Evolutionary conservation across 805 yeast species (phyloP).

Genomic region (Torulaspora quercuum): DNA sequence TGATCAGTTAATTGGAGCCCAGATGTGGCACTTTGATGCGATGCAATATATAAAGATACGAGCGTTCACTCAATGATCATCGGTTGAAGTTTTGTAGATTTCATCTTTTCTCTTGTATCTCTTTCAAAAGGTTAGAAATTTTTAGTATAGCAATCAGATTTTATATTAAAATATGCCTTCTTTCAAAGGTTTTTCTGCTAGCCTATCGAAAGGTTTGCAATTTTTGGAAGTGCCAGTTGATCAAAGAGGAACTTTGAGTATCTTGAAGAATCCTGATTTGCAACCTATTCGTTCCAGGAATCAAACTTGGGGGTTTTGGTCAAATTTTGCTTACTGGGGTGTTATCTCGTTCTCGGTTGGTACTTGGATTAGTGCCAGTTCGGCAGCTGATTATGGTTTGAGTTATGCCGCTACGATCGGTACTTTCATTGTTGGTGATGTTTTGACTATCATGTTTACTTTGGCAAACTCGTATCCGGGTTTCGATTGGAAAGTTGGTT

Average conservation of each 20-base stretch:
- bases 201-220: constrained; percentile 13
- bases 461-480: constrained; percentile 49
- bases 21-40: no score
- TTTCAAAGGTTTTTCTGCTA: constrained; percentile 1
- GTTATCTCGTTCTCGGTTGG: constrained; percentile 44
- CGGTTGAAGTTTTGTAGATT: no score
- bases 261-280: constrained; percentile 37
- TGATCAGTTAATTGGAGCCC: no score
- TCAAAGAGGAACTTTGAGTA: constrained; percentile 32
- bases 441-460: constrained; percentile 43
- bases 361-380: constrained; percentile 46
- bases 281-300: constrained; percentile 28
- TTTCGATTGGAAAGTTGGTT: constrained; percentile 48
- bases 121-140: no score
- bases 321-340: constrained; percentile 46
- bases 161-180: no score
- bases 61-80: no score
- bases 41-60: no score
- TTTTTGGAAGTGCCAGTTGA: constrained; percentile 34
- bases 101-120: no score
- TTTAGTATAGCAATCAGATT: no score
- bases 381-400: constrained; percentile 45
- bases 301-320: constrained; percentile 42
- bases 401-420: constrained; percentile 47
- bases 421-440: constrained; percentile 45